A percentile compares a stretch with the other conserved stretches of the same genome.
Conservation (phyloP, 2,329 filamentous ascomycete genomes). For the Fusarium tuaranense region DNA sequence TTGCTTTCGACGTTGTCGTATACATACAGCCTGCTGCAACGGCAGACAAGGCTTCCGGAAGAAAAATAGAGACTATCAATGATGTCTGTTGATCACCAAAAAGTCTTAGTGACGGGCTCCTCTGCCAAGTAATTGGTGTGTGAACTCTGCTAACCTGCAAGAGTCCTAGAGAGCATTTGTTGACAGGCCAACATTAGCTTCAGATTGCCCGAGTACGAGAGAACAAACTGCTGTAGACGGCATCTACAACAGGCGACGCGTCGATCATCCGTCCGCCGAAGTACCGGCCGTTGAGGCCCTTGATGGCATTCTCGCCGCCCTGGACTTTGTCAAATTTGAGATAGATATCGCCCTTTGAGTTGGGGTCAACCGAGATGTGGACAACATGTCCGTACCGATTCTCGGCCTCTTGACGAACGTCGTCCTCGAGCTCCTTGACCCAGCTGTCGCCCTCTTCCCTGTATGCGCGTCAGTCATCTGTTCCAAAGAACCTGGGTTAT, state of each 20-base stretch:
- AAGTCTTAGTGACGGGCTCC: constrained; percentile 43
- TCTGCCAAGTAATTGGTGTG: constrained; percentile 34
- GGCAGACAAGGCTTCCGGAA: constrained; percentile 18
- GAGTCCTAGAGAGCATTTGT: constrained; percentile 61
- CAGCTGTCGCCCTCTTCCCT: constrained; percentile 89
- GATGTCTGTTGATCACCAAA: constrained; percentile 44
- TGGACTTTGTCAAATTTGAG: constrained; percentile 97
- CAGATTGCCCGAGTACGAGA: constrained; percentile 86
- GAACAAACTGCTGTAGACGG: constrained; percentile 98
- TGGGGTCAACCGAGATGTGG: constrained; percentile 94
- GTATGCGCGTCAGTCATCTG: constrained; percentile 49
- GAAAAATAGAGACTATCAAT: constrained; percentile 37
- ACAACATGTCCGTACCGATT: constrained; percentile 97
- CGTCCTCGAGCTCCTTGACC: constrained; percentile 94
- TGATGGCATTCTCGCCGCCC: constrained; percentile 97
- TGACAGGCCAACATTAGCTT: constrained; percentile 66
- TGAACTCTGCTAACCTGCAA: constrained; percentile 51
- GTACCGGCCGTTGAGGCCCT: constrained; percentile 95
- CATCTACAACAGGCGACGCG: constrained; percentile 95
- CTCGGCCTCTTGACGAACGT: constrained; percentile 93
- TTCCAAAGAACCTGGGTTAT: not conserved
- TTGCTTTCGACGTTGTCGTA: constrained; percentile 2
- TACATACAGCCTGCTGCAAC: constrained; percentile 10
- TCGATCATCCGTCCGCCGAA: constrained; percentile 95
- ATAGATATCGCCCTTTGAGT: constrained; percentile 96